phyloP scores from a whole-genome alignment of 805 yeast genomes.

The Candida sphagnicola region DNA sequence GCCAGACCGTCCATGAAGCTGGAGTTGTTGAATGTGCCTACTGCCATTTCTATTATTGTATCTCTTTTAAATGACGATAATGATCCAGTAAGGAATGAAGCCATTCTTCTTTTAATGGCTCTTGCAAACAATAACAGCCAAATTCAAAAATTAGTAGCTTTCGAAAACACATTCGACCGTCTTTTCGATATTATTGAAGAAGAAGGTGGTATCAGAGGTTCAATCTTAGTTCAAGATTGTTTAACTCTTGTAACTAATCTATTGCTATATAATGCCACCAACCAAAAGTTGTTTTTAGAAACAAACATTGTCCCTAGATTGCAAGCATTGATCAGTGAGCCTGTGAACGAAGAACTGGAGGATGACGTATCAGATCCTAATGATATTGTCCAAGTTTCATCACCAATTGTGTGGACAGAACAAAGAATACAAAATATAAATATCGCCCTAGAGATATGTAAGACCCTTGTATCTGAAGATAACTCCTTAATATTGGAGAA shows the following conservation, averaged over 20 bases:
- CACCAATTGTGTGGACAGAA: slow-evolving; percentile 67
- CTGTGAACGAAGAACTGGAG: slow-evolving; percentile 41
- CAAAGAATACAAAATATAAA: slow-evolving; percentile 67
- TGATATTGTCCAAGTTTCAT: slow-evolving; percentile 12
- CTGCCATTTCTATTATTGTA: slow-evolving; percentile 77
- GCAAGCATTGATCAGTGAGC: slow-evolving; percentile 59
- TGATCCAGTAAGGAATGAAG: slow-evolving; percentile 88
- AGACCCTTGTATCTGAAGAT: slow-evolving; percentile 67
- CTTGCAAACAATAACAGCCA: slow-evolving; percentile 77
- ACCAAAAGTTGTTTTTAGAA: slow-evolving; percentile 85
- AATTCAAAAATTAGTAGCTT: slow-evolving; percentile 89
- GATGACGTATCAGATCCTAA: slow-evolving; percentile 14
- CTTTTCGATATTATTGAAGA: slow-evolving; percentile 74
- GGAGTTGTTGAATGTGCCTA: slow-evolving; percentile 69
- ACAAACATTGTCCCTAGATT: slow-evolving; percentile 72
- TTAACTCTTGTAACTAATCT: slow-evolving; percentile 69
- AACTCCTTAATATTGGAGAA: slow-evolving; percentile 58
- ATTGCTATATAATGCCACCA: slow-evolving; percentile 77
- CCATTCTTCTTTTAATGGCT: slow-evolving; percentile 77
- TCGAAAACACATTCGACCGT: slow-evolving; percentile 86
- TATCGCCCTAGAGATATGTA: slow-evolving; percentile 67
- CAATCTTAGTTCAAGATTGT: slow-evolving; percentile 88
- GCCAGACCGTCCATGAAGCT: slow-evolving; percentile 73
- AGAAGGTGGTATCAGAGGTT: slow-evolving; percentile 89
- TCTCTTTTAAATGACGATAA: slow-evolving; percentile 41